Percentiles rank a stretch among this genome's conserved stretches.
phyloP scores from a whole-genome alignment of 139 green algal genomes.

The Coelastrella sp. region DNA sequence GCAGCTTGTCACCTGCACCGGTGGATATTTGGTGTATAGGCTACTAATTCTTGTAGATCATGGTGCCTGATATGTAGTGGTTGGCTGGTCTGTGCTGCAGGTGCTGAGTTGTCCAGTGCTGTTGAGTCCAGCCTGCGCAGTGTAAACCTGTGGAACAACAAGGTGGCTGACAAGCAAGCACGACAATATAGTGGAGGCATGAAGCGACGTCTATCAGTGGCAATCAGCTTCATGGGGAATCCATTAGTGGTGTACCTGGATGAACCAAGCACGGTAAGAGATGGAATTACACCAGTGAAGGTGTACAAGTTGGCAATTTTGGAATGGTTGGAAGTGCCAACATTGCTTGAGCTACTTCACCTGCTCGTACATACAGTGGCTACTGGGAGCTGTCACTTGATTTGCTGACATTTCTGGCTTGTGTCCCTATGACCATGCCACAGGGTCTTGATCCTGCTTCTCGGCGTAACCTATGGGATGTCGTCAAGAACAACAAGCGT shows the following conservation, averaged over 20 bases:
- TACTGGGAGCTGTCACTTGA: neutral
- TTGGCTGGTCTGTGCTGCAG: constrained; percentile 30
- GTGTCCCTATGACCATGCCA: neutral
- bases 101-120: constrained; percentile 51
- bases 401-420: neutral
- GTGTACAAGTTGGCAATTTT: too few relatives aligned
- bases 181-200: constrained; percentile 86
- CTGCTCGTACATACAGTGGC: neutral
- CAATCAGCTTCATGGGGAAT: constrained; percentile 82
- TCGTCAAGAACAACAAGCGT: constrained; percentile 79
- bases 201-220: constrained; percentile 85
- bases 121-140: constrained; percentile 65
- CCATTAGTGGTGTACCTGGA: constrained; percentile 91
- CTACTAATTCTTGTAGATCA: too few relatives aligned
- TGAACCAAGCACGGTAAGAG: constrained; percentile 85
- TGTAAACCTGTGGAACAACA: constrained; percentile 68
- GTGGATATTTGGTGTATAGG: too few relatives aligned
- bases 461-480: constrained; percentile 86
- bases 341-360: too few relatives aligned
- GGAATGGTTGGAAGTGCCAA: too few relatives aligned
- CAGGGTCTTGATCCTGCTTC: constrained; percentile 85
- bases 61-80: too few relatives aligned
- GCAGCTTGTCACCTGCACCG: too few relatives aligned
- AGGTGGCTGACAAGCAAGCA: constrained; percentile 65
- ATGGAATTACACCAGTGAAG: neutral